A percentile compares a stretch with the other conserved stretches of the same genome.
Evolutionary conservation across 441 rosid species (phyloP).

Genomic region (Dalechampia spathulata): DNA sequence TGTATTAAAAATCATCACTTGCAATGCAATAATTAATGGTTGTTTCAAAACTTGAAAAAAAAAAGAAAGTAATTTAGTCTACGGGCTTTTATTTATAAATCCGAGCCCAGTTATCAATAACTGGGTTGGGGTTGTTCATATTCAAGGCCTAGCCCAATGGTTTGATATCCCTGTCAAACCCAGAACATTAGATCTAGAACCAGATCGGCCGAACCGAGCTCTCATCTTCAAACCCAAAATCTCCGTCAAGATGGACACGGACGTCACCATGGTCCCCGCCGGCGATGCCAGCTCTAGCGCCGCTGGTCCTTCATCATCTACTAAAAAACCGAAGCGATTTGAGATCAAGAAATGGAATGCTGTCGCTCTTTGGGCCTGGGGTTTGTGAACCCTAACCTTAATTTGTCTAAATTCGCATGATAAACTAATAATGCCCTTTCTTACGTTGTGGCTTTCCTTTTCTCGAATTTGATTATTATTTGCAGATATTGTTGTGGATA

Average conservation of each 20-base stretch:
- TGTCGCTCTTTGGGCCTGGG: slow-evolving; percentile 98
- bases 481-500: slow-evolving; percentile 90
- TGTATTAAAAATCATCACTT: no score
- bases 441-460: not conserved
- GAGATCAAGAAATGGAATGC: slow-evolving; percentile 95
- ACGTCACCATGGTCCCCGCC: slow-evolving; percentile 58
- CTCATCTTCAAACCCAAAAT: no score
- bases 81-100: no score
- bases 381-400: slow-evolving; percentile 22
- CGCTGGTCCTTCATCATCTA: slow-evolving; percentile 34
- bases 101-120: no score
- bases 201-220: no score
- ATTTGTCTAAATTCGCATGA: not conserved
- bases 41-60: no score
- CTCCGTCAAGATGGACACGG: slow-evolving; percentile 44
- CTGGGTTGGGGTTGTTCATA: no score
- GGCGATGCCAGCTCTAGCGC: slow-evolving; percentile 52
- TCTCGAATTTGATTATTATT: slow-evolving; percentile 5
- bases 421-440: not conserved
- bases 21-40: no score
- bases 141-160: no score
- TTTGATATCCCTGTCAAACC: no score
- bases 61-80: no score
- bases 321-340: slow-evolving; percentile 73
- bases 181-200: no score